Evolutionary conservation across 2,329 filamentous ascomycete species (phyloP).

Genomic region (Trichophyton simii): DNA sequence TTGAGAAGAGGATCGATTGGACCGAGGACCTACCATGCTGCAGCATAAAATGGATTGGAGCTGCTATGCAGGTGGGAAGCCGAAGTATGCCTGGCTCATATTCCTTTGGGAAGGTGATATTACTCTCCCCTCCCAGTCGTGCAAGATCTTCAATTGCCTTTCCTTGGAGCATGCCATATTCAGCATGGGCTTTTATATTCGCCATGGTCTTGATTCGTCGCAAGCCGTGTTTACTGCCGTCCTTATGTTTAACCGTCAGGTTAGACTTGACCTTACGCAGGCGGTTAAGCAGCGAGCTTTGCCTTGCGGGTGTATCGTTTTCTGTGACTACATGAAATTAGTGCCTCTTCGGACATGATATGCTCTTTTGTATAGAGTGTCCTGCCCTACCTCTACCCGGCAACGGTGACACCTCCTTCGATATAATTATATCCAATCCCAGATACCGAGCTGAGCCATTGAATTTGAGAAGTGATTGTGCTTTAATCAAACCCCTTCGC

Average conservation of each 20-base stretch:
- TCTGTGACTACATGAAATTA: not conserved
- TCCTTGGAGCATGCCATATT: constrained; percentile 26
- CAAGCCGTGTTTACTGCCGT: constrained; percentile 17
- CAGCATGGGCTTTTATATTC: constrained; percentile 19
- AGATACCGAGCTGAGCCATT: constrained; percentile 16
- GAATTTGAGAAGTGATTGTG: constrained; percentile 16
- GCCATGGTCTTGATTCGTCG: constrained; percentile 31
- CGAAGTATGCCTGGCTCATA: constrained; percentile 28
- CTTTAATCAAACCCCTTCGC: constrained; percentile 14
- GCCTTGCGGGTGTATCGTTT: not conserved
- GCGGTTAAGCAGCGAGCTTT: constrained; percentile 15
- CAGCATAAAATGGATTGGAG: constrained; percentile 27
- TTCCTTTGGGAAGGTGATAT: constrained; percentile 25
- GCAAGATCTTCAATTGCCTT: constrained; percentile 29
- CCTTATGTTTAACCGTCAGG: constrained; percentile 17
- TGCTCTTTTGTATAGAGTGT: not conserved
- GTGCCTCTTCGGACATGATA: not conserved
- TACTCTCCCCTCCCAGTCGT: constrained; percentile 32
- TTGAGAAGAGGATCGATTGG: not conserved
- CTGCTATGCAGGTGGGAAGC: constrained; percentile 34
- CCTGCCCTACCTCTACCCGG: not conserved
- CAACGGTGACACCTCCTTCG: not conserved
- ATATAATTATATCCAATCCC: not conserved
- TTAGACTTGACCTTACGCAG: constrained; percentile 27
- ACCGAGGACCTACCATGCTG: constrained; percentile 21